A percentile compares a stretch with the other conserved stretches of the same genome.
phyloP scores from a whole-genome alignment of 306 rosid species.

The Fragaria ananassa region DNA sequence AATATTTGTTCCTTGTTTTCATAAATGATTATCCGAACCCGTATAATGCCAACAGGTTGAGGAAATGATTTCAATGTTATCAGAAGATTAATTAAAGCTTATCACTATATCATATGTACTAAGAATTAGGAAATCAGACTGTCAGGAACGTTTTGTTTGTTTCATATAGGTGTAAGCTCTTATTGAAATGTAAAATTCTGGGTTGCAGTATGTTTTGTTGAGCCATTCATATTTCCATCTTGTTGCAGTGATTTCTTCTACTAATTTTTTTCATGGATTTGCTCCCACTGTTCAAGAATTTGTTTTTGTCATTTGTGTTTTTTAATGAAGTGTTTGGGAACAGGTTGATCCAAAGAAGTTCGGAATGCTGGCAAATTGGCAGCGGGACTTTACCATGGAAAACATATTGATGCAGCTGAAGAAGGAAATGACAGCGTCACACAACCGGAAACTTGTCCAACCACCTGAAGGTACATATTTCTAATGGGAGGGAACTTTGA shows the following conservation, averaged over 20 bases:
- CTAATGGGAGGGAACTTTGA: conserved; percentile 31
- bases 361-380: conserved; percentile 91
- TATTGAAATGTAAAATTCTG: neutral
- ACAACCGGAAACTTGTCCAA: conserved; percentile 95
- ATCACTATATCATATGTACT: neutral
- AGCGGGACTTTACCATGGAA: conserved; percentile 96
- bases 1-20: neutral
- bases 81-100: neutral
- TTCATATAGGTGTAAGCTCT: neutral
- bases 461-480: conserved; percentile 98
- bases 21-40: too few relatives aligned
- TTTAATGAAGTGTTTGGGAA: conserved; percentile 8
- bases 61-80: neutral
- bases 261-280: neutral
- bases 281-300: neutral
- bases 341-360: conserved; percentile 97
- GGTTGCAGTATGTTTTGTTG: neutral
- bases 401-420: conserved; percentile 96
- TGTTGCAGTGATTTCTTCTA: neutral
- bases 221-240: neutral
- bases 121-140: neutral
- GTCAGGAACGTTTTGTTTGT: neutral
- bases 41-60: neutral
- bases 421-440: conserved; percentile 95
- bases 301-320: neutral